Conservation (phyloP, 306 rosid genomes). For the Morella rubra region DNA sequence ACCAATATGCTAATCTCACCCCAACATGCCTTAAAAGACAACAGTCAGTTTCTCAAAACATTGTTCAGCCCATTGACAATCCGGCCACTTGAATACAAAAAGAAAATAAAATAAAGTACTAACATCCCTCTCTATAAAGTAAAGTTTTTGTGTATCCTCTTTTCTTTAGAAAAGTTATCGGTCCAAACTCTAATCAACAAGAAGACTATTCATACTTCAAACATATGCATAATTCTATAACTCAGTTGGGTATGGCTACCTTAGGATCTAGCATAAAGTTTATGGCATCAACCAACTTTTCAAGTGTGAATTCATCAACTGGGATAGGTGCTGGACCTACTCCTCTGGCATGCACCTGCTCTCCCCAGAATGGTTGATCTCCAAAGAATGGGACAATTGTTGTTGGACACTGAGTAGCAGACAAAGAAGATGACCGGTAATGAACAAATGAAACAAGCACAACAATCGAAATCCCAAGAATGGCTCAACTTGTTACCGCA, state of each 20-base stretch:
- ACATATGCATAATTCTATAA: background rate
- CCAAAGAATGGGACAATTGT: constrained; percentile 93
- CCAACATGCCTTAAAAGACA: background rate
- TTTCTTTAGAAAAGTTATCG: background rate
- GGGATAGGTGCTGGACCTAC: constrained; percentile 93
- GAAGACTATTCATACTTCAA: background rate
- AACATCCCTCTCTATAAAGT: background rate
- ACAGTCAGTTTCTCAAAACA: too few species aligned
- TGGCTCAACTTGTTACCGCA: constrained; percentile 48
- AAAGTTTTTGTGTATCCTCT: background rate
- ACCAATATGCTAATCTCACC: background rate
- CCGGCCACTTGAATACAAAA: too few species aligned
- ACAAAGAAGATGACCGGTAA: constrained; percentile 12
- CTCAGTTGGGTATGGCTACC: constrained; percentile 39
- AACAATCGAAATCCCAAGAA: constrained; percentile 5
- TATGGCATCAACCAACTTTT: constrained; percentile 74
- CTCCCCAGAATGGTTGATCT: constrained; percentile 96
- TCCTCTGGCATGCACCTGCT: constrained; percentile 79
- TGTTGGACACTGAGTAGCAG: constrained; percentile 71
- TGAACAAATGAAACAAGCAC: constrained; percentile 8
- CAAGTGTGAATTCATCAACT: constrained; percentile 56
- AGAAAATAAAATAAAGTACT: too few species aligned
- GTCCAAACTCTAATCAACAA: background rate
- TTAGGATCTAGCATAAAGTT: constrained; percentile 71
- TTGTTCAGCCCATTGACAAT: too few species aligned